Evolutionary conservation across 2,329 filamentous ascomycete species (phyloP).

Genomic region (Gnomoniopsis sp.): DNA sequence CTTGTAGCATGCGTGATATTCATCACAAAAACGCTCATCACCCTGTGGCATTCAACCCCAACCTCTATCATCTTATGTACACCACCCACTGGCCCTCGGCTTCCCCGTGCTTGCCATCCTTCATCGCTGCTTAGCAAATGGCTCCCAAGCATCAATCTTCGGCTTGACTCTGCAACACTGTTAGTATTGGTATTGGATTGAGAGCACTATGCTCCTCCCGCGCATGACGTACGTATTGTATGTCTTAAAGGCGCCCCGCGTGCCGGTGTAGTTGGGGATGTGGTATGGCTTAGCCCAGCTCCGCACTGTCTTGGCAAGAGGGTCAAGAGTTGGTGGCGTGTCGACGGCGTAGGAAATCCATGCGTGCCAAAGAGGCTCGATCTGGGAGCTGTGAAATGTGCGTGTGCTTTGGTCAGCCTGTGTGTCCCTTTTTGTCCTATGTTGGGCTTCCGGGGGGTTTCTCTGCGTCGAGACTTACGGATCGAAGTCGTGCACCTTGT

Average conservation of each 20-base stretch:
- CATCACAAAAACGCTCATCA: background rate
- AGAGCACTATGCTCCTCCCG: background rate
- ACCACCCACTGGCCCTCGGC: background rate
- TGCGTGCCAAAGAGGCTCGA: conserved; percentile 96
- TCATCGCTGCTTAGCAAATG: conserved; percentile 19
- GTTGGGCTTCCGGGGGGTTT: background rate
- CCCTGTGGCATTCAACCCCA: background rate
- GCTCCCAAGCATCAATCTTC: conserved; percentile 34
- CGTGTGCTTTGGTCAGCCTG: conserved; percentile 14
- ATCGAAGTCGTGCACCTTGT: conserved; percentile 82
- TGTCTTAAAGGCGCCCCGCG: conserved; percentile 79
- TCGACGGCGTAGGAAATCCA: conserved; percentile 96
- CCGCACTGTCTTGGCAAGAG: conserved; percentile 64
- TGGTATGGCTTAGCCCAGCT: conserved; percentile 73
- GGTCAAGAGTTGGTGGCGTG: conserved; percentile 75
- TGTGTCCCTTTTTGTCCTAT: background rate
- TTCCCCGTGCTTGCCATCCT: background rate
- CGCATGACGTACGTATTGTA: conserved; percentile 80
- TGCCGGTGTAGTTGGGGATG: conserved; percentile 71
- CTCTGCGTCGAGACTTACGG: conserved; percentile 50
- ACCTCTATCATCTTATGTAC: conserved; percentile 19
- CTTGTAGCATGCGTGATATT: background rate
- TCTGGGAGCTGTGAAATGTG: conserved; percentile 58
- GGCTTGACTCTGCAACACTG: conserved; percentile 27
- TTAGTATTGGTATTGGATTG: background rate